These are phyloP conservation scores for Phytophthora vignae DNA, from an alignment of 352 stramenopile genomes.

Conservation along the genomic window DNA sequence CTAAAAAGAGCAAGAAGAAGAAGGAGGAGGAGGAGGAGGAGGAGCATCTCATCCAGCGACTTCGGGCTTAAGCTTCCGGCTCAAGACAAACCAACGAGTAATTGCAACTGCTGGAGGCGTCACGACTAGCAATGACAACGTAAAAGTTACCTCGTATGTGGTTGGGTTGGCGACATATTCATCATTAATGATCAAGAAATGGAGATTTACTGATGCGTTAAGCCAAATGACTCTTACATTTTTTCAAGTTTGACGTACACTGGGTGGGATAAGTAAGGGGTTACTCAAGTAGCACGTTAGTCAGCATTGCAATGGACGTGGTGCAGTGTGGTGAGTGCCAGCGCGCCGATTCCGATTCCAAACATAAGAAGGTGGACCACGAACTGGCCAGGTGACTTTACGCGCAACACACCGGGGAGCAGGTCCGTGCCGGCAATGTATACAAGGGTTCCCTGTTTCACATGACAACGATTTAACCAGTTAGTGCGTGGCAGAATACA, in stretches of 20 bases:
- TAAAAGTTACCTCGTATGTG: no score
- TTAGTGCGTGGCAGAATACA: constrained; percentile 7
- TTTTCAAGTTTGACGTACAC: not conserved
- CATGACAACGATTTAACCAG: constrained; percentile 8
- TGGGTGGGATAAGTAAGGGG: no score
- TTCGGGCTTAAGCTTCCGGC: constrained; percentile 9
- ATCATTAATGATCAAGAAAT: no score
- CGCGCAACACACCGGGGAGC: constrained; percentile 55
- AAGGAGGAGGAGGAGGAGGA: not conserved
- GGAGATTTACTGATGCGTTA: no score
- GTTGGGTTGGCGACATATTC: no score
- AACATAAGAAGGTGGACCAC: constrained; percentile 56
- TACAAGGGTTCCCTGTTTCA: constrained; percentile 54
- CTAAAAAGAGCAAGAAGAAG: not conserved
- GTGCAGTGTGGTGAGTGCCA: constrained; percentile 88
- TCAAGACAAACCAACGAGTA: no score
- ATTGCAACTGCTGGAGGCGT: not conserved
- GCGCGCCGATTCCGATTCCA: constrained; percentile 65
- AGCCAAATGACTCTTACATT: not conserved
- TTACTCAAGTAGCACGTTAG: constrained; percentile 13
- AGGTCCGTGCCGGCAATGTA: constrained; percentile 81
- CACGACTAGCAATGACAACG: not conserved
- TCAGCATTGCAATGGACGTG: constrained; percentile 86
- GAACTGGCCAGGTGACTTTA: constrained; percentile 55
- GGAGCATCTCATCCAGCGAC: not conserved